Evolutionary conservation across 345 rosid genomes (phyloP).

Genomic region (Firmiana major): DNA sequence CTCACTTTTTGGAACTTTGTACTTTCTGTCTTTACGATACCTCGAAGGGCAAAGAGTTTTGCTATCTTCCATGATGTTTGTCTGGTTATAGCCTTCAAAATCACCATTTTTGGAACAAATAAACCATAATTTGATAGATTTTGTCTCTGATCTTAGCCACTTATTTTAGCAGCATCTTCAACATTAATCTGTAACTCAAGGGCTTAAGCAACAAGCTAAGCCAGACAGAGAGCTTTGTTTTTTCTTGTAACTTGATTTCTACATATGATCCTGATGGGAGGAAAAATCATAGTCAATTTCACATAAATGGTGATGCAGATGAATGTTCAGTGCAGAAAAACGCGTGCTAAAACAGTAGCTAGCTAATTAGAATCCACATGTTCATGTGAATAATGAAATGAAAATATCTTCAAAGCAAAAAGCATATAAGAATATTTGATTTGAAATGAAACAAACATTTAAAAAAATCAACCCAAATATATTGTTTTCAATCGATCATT

Average conservation of each 20-base stretch:
- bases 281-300: neutral
- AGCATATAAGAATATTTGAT: neutral
- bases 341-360: constrained; percentile 1
- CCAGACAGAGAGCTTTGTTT: neutral
- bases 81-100: neutral
- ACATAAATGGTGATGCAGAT: neutral
- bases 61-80: neutral
- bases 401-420: neutral
- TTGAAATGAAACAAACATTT: neutral
- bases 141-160: neutral
- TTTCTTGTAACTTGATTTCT: neutral
- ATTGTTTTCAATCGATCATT: neutral
- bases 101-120: neutral
- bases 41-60: neutral
- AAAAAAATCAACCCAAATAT: neutral
- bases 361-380: neutral
- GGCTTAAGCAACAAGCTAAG: constrained; percentile 5
- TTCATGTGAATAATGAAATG: neutral
- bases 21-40: neutral
- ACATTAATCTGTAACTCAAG: neutral
- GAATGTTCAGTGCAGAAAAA: neutral
- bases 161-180: neutral
- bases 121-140: neutral
- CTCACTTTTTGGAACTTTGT: constrained; percentile 4
- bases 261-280: neutral